A percentile compares a stretch with the other conserved stretches of the same genome.
phyloP scores from a whole-genome alignment of 179 eudicot species.

The Spinacia oleracea region DNA sequence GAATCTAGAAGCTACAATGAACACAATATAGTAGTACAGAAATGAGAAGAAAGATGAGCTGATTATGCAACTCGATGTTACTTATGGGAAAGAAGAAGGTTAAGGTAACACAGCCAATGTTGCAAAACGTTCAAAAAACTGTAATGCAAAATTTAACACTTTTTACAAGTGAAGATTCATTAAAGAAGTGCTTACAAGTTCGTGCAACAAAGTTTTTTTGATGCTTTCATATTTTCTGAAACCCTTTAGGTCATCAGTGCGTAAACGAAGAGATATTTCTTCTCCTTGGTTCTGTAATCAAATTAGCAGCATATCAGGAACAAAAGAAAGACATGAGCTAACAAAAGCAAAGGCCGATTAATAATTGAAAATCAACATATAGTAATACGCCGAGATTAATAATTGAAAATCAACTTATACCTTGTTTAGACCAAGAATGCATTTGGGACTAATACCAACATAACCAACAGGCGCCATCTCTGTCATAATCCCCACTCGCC shows the following conservation, averaged over 20 bases:
- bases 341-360: neutral
- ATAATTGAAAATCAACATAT: neutral
- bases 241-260: conserved; percentile 96
- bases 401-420: no score
- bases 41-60: neutral
- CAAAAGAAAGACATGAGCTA: neutral
- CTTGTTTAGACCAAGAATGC: conserved; percentile 87
- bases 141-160: no score
- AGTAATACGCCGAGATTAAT: neutral
- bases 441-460: conserved; percentile 83
- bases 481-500: conserved; percentile 97
- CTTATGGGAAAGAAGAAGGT: neutral
- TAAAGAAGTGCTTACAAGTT: conserved; percentile 59
- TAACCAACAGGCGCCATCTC: conserved; percentile 96
- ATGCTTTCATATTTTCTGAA: conserved; percentile 83
- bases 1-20: neutral
- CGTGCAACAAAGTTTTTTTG: conserved; percentile 87
- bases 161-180: neutral
- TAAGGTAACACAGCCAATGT: neutral
- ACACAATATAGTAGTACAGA: neutral
- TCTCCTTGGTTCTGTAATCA: conserved; percentile 79
- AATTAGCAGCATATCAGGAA: conserved; percentile 26
- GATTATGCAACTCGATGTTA: neutral
- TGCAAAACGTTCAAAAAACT: neutral
- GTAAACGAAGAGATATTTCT: conserved; percentile 87